Evolutionary conservation across 306 rosid species (phyloP), one percentile per base, ranked within the genome.

Genomic region (Pueraria montana): DNA sequence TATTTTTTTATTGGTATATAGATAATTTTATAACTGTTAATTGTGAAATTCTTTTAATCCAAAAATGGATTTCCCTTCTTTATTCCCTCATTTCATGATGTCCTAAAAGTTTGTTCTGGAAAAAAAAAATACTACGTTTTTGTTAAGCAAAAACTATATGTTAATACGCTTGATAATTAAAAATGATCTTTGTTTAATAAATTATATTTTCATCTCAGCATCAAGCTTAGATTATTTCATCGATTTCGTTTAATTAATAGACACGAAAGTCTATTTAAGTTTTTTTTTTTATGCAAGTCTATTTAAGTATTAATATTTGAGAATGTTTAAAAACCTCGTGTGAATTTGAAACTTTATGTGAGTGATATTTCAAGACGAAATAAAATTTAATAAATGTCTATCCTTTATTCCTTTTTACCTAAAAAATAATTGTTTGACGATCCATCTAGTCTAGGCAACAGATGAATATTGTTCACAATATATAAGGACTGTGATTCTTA

Each of bases 401-500:
- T 73, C 43, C 40, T 6, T 24, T 4, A 23, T 55, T 20, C 30
- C 77, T 26, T 72, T 32, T 32, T 30, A n/a, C 8, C 5, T 10
- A 36, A 67, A 38, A 72, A 72, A 16, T 7, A 46, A 71, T 24
- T 13, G 27, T 21, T 32, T 30, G 53, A 65, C 2, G 14, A 49
- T 66, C 13, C 3, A 26, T 23, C 40, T 30, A 0, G 34, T n/a
- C 20, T n/a, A 49, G 8, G 11, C 23, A 72, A 61, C 30, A 27
- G 16, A 53, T 49, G 48, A 69, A 77, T 36, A 66, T 36, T 5
- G 4, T 66, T 21, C 14, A 32, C 23, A 24, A 21, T 26, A 13
- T 67, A n/a, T n/a, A n/a, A n/a, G 74, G 56, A 68, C 45, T 45
- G n/a, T 17, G 76, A 34, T 71, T 74, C 78, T 56, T 5, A 21